Conservation (phyloP, 2,329 filamentous ascomycete genomes). For the Chaetomium sp. region DNA sequence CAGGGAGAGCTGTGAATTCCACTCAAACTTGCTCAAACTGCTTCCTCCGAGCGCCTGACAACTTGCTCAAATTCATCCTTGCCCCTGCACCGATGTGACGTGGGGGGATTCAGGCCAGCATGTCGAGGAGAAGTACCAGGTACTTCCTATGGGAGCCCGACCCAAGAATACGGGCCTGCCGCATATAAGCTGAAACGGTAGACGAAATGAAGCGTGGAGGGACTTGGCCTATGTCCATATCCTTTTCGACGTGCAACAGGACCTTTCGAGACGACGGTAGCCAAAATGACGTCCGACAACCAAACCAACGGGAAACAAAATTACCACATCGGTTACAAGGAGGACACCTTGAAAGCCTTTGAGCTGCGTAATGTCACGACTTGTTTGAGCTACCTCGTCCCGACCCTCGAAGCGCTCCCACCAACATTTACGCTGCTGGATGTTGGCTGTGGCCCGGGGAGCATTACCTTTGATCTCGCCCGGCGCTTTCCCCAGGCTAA, state of each 20-base stretch:
- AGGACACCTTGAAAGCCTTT: constrained; percentile 23
- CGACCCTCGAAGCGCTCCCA: not conserved
- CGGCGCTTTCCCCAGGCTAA: not conserved
- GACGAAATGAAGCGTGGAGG: not conserved
- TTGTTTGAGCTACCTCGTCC: constrained; percentile 8
- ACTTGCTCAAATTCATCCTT: constrained; percentile 8
- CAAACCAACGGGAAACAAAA: constrained; percentile 1
- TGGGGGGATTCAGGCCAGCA: not conserved
- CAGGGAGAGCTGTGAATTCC: not conserved
- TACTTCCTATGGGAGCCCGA: not conserved
- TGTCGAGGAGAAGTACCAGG: not conserved
- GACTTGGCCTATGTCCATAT: not conserved
- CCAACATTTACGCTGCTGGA: not conserved
- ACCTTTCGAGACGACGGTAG: not conserved
- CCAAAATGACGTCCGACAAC: constrained; percentile 6
- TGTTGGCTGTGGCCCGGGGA: not conserved
- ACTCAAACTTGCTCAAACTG: constrained; percentile 18
- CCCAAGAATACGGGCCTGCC: not conserved
- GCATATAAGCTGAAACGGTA: not conserved
- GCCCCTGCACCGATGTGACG: not conserved
- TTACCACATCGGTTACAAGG: constrained; percentile 25
- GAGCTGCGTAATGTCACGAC: constrained; percentile 22
- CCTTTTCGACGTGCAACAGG: not conserved
- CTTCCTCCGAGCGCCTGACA: not conserved
- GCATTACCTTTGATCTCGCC: not conserved